phyloP scores from a whole-genome alignment of 345 rosid genomes.

The Euphorbia pulcherrima region DNA sequence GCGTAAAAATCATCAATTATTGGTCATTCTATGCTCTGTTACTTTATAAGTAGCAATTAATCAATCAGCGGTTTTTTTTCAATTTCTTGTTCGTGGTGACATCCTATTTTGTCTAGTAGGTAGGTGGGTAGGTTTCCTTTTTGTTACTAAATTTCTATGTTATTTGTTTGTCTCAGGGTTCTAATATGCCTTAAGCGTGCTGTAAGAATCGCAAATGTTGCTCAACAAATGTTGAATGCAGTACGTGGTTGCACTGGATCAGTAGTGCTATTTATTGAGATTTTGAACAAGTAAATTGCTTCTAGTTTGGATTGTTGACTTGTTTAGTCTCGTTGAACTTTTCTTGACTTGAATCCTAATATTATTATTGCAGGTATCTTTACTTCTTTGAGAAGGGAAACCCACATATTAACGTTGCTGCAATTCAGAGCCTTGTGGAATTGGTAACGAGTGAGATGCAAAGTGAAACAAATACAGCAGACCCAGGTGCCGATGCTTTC shows the following conservation, averaged over 20 bases:
- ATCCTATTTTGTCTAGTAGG: neutral
- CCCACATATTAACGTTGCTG: slow-evolving; percentile 60
- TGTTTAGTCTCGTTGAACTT: neutral
- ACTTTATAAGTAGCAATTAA: neutral
- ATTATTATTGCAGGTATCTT: slow-evolving; percentile 53
- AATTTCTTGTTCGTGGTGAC: neutral
- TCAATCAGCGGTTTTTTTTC: neutral
- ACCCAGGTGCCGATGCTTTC: slow-evolving; percentile 73
- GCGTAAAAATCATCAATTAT: neutral
- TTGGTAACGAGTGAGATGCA: slow-evolving; percentile 70
- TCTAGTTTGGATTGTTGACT: neutral
- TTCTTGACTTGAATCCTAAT: neutral
- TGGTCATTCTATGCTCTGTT: neutral
- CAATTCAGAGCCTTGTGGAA: slow-evolving; percentile 77
- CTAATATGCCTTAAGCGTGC: slow-evolving; percentile 91
- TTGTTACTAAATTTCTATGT: neutral
- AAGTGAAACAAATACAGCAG: slow-evolving; percentile 56
- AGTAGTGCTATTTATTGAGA: slow-evolving; percentile 77
- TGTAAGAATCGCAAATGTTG: slow-evolving; percentile 87
- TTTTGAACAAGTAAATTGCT: slow-evolving; percentile 77
- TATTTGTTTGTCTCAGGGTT: slow-evolving; percentile 47
- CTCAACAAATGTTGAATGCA: slow-evolving; percentile 79
- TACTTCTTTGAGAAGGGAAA: slow-evolving; percentile 91
- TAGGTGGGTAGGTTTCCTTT: neutral
- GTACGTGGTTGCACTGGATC: slow-evolving; percentile 81